Conservation (phyloP, 257 asterid genomes). For the Misopates orontium region DNA sequence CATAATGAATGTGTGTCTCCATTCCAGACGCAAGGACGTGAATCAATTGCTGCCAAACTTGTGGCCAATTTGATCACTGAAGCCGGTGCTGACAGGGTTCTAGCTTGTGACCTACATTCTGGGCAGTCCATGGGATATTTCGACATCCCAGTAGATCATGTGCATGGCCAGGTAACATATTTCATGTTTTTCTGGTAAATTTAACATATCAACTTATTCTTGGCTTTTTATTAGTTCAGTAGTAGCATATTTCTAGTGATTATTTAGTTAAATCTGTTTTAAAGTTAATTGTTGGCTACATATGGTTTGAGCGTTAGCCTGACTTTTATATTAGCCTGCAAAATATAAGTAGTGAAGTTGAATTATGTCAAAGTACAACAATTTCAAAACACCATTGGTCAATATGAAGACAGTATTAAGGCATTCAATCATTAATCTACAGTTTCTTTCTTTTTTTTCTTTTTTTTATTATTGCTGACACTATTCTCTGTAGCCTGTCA, state of each 20-base stretch:
- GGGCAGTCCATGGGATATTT: constrained; percentile 89
- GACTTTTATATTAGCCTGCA: too few relatives aligned
- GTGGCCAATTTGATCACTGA: constrained; percentile 75
- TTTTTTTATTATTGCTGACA: too few relatives aligned
- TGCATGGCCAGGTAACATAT: constrained; percentile 64
- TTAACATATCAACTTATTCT: not conserved
- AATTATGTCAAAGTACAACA: constrained; percentile 3
- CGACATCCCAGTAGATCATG: constrained; percentile 86
- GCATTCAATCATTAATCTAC: constrained; percentile 6
- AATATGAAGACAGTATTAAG: constrained; percentile 1
- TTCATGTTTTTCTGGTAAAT: not conserved
- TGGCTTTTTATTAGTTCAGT: not conserved
- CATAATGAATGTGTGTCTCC: constrained; percentile 7
- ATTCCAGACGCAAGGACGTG: constrained; percentile 82
- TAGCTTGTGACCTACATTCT: constrained; percentile 80
- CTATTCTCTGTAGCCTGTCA: constrained; percentile 65
- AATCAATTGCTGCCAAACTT: constrained; percentile 82
- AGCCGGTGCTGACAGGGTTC: constrained; percentile 81
- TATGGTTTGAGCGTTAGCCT: constrained; percentile 5
- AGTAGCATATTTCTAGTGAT: not conserved
- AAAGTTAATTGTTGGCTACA: not conserved
- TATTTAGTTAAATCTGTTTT: not conserved
- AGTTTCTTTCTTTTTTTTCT: too few relatives aligned
- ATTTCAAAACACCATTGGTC: not conserved
- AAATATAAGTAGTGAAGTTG: constrained; percentile 9